Conservation (phyloP, 306 rosid genomes). For the Casuarina equisetifolia region DNA sequence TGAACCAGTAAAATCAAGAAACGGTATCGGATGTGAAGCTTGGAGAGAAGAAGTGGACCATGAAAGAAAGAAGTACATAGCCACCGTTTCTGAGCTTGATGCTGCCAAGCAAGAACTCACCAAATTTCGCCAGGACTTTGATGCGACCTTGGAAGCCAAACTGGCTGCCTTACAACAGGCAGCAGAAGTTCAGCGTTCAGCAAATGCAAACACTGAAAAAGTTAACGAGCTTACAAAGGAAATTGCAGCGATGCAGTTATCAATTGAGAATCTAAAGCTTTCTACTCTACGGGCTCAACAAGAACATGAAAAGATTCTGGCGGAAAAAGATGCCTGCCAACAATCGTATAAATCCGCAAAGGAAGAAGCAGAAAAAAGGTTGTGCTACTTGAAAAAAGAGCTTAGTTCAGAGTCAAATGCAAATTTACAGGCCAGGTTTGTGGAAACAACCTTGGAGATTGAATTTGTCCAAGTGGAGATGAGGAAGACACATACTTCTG, state of each 20-base stretch:
- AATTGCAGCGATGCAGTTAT: constrained; percentile 48
- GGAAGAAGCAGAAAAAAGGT: constrained; percentile 48
- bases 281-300: constrained; percentile 50
- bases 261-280: constrained; percentile 50
- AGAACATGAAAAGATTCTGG: constrained; percentile 39
- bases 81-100: constrained; percentile 52
- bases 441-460: constrained; percentile 51
- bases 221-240: constrained; percentile 51
- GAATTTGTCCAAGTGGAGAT: constrained; percentile 60
- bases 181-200: constrained; percentile 76
- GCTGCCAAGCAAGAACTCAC: constrained; percentile 77
- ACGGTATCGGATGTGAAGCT: constrained; percentile 43
- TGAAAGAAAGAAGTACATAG: constrained; percentile 52
- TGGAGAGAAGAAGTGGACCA: constrained; percentile 65
- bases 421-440: constrained; percentile 47
- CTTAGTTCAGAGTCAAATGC: constrained; percentile 39
- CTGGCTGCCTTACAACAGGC: constrained; percentile 64
- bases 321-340: constrained; percentile 43
- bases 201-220: constrained; percentile 55
- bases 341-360: constrained; percentile 35
- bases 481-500: constrained; percentile 59
- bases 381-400: constrained; percentile 49
- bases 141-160: constrained; percentile 78
- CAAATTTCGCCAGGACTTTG: constrained; percentile 71
- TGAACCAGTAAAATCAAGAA: constrained; percentile 40